Percentiles rank a stretch among this genome's conserved stretches.
These are phyloP conservation scores for Ceratocystiopsis sp. DNA, from an alignment of 2,329 filamentous ascomycete genomes.

Conservation along the genomic window DNA sequence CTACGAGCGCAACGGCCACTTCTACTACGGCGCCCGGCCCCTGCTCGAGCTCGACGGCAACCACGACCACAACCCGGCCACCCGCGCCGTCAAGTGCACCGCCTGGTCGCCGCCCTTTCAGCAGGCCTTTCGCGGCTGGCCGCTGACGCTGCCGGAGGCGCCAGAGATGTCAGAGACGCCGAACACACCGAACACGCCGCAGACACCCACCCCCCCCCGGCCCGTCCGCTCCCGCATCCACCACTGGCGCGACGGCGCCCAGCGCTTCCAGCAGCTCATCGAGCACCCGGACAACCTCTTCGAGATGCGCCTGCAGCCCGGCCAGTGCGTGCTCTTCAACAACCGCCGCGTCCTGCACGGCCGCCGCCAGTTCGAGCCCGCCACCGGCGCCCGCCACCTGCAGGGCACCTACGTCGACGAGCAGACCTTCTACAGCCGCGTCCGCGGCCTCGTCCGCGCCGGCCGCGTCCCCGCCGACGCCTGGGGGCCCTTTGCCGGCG, in stretches of 20 bases:
- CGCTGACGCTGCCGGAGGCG: too few relatives aligned
- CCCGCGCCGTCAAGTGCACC: conserved; percentile 10
- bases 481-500: too few relatives aligned
- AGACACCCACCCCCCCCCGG: not conserved
- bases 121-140: conserved; percentile 12
- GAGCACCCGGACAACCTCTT: conserved; percentile 43
- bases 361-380: conserved; percentile 53
- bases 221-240: not conserved
- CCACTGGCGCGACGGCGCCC: conserved; percentile 22
- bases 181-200: too few relatives aligned
- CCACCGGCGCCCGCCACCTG: conserved; percentile 54
- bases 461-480: conserved; percentile 4
- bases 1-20: conserved; percentile 48
- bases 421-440: conserved; percentile 24
- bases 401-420: conserved; percentile 67
- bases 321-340: conserved; percentile 87
- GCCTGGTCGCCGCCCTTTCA: conserved; percentile 77
- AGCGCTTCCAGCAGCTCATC: conserved; percentile 39
- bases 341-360: conserved; percentile 79
- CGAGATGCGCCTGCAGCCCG: conserved; percentile 56
- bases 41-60: conserved; percentile 25
- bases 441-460: conserved; percentile 5
- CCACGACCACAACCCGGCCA: conserved; percentile 9
- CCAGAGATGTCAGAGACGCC: conserved; percentile 8
- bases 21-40: conserved; percentile 41